Percentiles rank a stretch among this genome's conserved stretches.
phyloP scores from a whole-genome alignment of 2,329 filamentous ascomycete genomes.

The Penicillium polonicum region DNA sequence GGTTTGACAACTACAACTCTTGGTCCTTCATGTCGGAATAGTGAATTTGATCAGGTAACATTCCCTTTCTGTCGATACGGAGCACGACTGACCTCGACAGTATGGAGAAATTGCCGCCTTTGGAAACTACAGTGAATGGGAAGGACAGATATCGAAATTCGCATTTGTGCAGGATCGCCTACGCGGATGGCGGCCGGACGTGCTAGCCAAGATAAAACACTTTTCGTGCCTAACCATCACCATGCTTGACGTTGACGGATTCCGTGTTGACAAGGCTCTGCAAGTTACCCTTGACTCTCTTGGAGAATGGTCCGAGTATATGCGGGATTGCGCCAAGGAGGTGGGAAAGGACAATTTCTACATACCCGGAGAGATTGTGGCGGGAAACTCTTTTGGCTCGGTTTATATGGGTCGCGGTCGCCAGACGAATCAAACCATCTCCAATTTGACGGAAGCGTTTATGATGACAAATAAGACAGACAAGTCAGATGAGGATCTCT shows the following conservation, averaged over 20 bases:
- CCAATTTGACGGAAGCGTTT: slow-evolving; percentile 51
- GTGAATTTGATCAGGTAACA: slow-evolving; percentile 58
- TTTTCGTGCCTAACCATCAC: slow-evolving; percentile 63
- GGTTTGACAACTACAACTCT: slow-evolving; percentile 49
- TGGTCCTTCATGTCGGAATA: slow-evolving; percentile 55
- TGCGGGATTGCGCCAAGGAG: slow-evolving; percentile 53
- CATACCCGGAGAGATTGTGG: slow-evolving; percentile 62
- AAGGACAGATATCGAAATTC: slow-evolving; percentile 64
- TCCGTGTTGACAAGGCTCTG: slow-evolving; percentile 65
- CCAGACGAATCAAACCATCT: slow-evolving; percentile 51
- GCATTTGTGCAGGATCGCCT: slow-evolving; percentile 66
- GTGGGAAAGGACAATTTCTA: slow-evolving; percentile 64
- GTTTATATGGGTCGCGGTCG: slow-evolving; percentile 62
- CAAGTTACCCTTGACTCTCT: slow-evolving; percentile 63
- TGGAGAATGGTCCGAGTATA: slow-evolving; percentile 59
- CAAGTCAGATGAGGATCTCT: slow-evolving; percentile 43
- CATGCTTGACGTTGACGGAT: slow-evolving; percentile 62
- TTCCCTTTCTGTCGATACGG: not conserved
- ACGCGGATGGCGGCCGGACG: slow-evolving; percentile 61
- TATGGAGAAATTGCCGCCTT: slow-evolving; percentile 65
- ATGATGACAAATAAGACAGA: slow-evolving; percentile 43
- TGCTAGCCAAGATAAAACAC: slow-evolving; percentile 58
- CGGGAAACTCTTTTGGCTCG: slow-evolving; percentile 60
- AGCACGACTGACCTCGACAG: slow-evolving; percentile 27
- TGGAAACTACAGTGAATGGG: slow-evolving; percentile 62